Conservation (phyloP, 129 eudicot species). For the Erigeron canadensis region DNA sequence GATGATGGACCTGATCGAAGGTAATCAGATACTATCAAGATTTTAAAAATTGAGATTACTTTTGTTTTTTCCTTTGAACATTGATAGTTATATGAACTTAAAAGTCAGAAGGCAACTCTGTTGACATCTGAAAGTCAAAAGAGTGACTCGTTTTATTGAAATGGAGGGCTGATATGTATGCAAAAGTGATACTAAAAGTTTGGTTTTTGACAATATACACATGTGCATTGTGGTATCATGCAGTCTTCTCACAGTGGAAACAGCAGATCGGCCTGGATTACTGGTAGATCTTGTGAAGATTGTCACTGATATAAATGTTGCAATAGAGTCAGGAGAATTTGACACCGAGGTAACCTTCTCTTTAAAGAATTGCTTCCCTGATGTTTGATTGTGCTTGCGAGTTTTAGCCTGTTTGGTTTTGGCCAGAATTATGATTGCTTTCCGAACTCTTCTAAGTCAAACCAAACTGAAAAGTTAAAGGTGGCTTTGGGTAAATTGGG, state of each 20-base stretch:
- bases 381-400: not conserved
- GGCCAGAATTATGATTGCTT: too few relatives aligned
- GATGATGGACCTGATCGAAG: constrained; percentile 86
- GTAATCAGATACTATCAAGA: constrained; percentile 32
- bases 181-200: not conserved
- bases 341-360: constrained; percentile 74
- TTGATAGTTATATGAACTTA: not conserved
- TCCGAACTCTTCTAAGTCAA: too few relatives aligned
- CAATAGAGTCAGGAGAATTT: constrained; percentile 87
- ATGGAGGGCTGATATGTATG: not conserved
- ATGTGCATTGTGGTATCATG: constrained; percentile 17
- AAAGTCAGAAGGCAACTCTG: constrained; percentile 11
- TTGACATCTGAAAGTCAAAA: too few relatives aligned
- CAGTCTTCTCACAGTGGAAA: constrained; percentile 82
- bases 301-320: constrained; percentile 72
- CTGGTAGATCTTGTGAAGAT: constrained; percentile 90
- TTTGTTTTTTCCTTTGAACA: constrained; percentile 8
- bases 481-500: too few relatives aligned
- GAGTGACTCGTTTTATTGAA: constrained; percentile 1
- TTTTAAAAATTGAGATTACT: constrained; percentile 6
- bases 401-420: too few relatives aligned
- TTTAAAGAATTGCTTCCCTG: not conserved
- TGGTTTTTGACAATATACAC: not conserved
- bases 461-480: too few relatives aligned
- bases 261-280: constrained; percentile 92